Evolutionary conservation across 2,329 filamentous ascomycete species (phyloP), one percentile per base, ranked within the genome.

Genomic region (Colletotrichum viniferum): DNA sequence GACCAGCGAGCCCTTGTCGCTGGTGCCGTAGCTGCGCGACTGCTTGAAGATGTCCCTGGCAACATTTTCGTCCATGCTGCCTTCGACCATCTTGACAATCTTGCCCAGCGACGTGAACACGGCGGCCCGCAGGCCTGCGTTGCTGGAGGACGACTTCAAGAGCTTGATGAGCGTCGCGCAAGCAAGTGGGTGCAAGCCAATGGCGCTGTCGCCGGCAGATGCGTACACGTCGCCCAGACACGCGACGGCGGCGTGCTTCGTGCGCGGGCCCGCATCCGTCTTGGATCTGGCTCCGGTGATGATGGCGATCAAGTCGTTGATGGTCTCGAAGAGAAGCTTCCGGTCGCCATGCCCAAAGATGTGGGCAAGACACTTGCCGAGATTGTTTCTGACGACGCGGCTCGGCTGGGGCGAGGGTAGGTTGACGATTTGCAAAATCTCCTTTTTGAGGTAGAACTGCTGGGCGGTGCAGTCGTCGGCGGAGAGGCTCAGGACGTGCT

Each of bases 11-110:
- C 95, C 94, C 84, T 97, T 98, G 84, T 99, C 97, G 75, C 89
- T 89, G 0, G 92, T 89, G 32, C 94, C 94, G 79, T 94, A 90
- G 83, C 90, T 95, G 77, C 97, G 92, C 30, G 93, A 94, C 82
- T 96, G 94, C 84, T 98, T 99, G 95, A 96, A 98, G 18, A 97
- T 91, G 82, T 98, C 96, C 81, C 96, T 92, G n/a, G 94, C 94
- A 48, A 96, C 89, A 70, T 87, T 88, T 84, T 99, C 97, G 79
- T 99, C 97, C 80, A 96, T 89, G 76, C 95, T 95, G 7, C 89
- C 88, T 71, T 91, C 90, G 32, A 98, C 91, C 83, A 96, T 96
- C 74, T 89, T 90, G 30, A 93, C 89, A 55, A 98, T 90, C 85
- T 96, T 96, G 56, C 91, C 92, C 64, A 98, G 85, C 1, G 95